Base-by-base conservation (phyloP, 2,329 filamentous ascomycete species). In the Diaporthe humulicola region DNA sequence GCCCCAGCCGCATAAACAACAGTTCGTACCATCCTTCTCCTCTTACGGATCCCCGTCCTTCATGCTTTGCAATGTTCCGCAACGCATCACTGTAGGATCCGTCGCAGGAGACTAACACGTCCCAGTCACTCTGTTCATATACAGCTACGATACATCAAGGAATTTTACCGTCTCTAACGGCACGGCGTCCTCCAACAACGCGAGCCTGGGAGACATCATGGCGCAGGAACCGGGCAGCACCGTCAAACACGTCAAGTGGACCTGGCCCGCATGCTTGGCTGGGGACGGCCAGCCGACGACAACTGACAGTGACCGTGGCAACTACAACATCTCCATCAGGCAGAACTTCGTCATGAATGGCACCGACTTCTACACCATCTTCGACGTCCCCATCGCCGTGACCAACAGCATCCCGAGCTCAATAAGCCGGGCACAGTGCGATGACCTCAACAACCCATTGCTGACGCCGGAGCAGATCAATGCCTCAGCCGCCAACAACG, bases 161-260 rank as follows among this genome's bases (percentile, higher is more conserved):
- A 94, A 94, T 82, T 90, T 94, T 78, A 94, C 92, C 40, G 88
- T 94, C 75, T 89, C 90, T 6, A 93, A 93, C 81, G 89, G 90
- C 69, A 92, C 90, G 3, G 87, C 86, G 7, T 84, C 86, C 4
- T 81, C 82, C 10, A 85, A 86, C 73, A 87, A 88, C 70, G 88
- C 88, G 10, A 92, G 88, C 57, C 82, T 92, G 9, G 90, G 90
- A 2, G 86, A 92, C 67, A 91, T 94, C 72, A 88, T 94, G 85
- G 81, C 83, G 38, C 90, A 92, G 76, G 92, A 94, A 79, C 83
- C 87, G 0, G 89, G 89, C 4, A 93, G 91, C 79, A 94, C 93
- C 0, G 93, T 94, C 57, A 94, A 94, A 81, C 92, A 94, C 80
- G 87, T 94, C 76, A 92, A 92, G 79, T 94, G 93, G 91, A 85